phyloP scores from a whole-genome alignment of 179 eudicot genomes.

The Silene noctiflora region DNA sequence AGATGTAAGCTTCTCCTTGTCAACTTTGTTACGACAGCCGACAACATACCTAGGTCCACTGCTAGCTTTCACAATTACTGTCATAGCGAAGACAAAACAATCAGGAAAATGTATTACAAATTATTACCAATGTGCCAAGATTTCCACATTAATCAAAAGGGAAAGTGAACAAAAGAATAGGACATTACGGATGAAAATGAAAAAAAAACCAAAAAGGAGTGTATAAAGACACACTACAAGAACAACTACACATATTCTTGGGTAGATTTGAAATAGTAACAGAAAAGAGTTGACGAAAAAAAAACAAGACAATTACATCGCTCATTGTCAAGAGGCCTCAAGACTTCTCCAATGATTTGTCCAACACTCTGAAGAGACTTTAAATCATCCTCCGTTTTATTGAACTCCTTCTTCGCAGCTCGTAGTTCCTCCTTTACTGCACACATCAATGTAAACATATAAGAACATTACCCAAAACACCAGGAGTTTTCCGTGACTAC shows the following conservation, averaged over 20 bases:
- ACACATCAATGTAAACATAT: conserved; percentile 18
- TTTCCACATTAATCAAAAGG: background rate
- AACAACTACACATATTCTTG: background rate
- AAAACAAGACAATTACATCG: conserved; percentile 51
- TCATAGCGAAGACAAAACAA: conserved; percentile 7
- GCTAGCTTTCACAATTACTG: conserved; percentile 96
- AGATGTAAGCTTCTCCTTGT: conserved; percentile 88
- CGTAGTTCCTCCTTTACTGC: conserved; percentile 73
- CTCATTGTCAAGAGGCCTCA: conserved; percentile 95
- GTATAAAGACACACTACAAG: background rate
- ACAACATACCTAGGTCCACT: conserved; percentile 98
- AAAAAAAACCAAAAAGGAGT: background rate
- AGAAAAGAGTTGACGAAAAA: background rate
- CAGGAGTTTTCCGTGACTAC: background rate
- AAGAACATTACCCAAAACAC: conserved; percentile 11
- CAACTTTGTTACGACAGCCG: conserved; percentile 95
- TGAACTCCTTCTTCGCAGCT: conserved; percentile 73
- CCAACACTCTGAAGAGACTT: conserved; percentile 99
- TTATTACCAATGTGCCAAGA: background rate
- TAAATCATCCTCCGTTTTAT: conserved; percentile 94
- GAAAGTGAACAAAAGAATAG: background rate
- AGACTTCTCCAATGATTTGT: conserved; percentile 96
- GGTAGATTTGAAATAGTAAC: background rate
- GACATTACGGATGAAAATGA: background rate
- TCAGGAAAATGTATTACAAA: conserved; percentile 1